A percentile compares a stretch with the other conserved stretches of the same genome.
phyloP scores from a whole-genome alignment of 2,329 filamentous ascomycete genomes.

The Fusarium continuum region DNA sequence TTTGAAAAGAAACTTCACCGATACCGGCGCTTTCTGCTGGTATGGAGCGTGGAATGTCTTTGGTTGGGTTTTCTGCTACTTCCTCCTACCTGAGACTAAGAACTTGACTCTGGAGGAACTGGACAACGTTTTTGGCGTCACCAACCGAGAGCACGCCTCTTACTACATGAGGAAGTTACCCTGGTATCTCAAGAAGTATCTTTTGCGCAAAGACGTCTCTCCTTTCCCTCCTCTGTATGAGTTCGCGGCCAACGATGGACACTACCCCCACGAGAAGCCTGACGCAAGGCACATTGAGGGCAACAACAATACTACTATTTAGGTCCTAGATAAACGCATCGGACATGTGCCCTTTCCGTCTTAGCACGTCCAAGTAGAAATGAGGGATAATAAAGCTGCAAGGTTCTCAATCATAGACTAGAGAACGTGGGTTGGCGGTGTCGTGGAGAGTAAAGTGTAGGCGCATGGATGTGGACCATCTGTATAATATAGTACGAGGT shows the following conservation, averaged over 20 bases:
- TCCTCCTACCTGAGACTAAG: slow-evolving; percentile 50
- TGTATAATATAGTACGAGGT: neutral
- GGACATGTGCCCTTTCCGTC: neutral
- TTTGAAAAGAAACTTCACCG: slow-evolving; percentile 35
- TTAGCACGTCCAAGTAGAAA: no score
- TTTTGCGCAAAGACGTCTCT: slow-evolving; percentile 42
- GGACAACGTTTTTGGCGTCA: slow-evolving; percentile 47
- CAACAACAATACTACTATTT: fast-evolving
- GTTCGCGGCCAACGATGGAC: slow-evolving; percentile 35
- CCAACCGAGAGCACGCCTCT: slow-evolving; percentile 44
- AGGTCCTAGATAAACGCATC: neutral
- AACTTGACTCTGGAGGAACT: slow-evolving; percentile 49
- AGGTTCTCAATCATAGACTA: neutral
- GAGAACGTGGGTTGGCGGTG: neutral
- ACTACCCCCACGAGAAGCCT: slow-evolving; percentile 31
- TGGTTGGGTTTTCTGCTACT: slow-evolving; percentile 48
- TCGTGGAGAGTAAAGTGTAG: neutral
- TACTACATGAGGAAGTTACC: slow-evolving; percentile 48
- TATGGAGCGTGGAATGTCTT: slow-evolving; percentile 52
- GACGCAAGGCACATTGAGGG: slow-evolving; percentile 10
- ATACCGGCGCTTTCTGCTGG: slow-evolving; percentile 51
- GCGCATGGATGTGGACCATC: neutral
- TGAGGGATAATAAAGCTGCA: neutral
- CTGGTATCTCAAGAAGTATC: slow-evolving; percentile 47
- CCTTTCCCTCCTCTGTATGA: slow-evolving; percentile 47